Conservation (phyloP, 1,284 basidiomycete species). For the Naganishia sp. region DNA sequence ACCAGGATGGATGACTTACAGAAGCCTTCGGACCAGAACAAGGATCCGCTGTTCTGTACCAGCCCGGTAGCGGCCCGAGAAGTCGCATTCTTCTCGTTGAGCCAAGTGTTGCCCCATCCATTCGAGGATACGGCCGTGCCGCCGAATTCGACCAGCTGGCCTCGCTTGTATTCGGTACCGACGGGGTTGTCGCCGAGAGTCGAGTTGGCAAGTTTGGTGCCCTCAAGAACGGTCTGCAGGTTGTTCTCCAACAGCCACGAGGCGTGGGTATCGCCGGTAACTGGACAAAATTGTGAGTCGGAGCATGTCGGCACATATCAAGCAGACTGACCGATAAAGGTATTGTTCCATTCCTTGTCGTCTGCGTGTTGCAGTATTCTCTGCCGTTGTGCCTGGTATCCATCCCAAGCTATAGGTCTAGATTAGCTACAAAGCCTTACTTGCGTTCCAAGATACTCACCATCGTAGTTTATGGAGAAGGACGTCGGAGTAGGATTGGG, state of each 20-base stretch:
- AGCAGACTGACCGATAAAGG: conserved; percentile 34
- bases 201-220: conserved; percentile 29
- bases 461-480: conserved; percentile 37
- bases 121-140: conserved; percentile 64
- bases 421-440: not conserved
- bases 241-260: conserved; percentile 35
- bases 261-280: conserved; percentile 67
- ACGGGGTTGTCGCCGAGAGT: conserved; percentile 31
- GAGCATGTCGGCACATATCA: no score
- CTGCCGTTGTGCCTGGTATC: conserved; percentile 62
- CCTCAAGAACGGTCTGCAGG: conserved; percentile 31
- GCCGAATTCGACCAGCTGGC: conserved; percentile 61
- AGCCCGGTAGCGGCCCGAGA: conserved; percentile 53
- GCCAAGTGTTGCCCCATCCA: conserved; percentile 59
- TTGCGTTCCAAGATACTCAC: conserved; percentile 14
- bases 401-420: conserved; percentile 59
- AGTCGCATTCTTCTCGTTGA: conserved; percentile 52
- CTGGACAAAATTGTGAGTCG: conserved; percentile 23
- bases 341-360: conserved; percentile 61
- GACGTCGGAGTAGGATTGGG: conserved; percentile 50
- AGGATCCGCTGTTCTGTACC: conserved; percentile 58
- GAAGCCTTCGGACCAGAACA: conserved; percentile 69
- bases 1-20: conserved; percentile 45
- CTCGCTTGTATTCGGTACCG: conserved; percentile 53
- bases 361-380: conserved; percentile 62